Evolutionary conservation across 177 flowering plant genomes (phyloP).

Genomic region (Vitis hybrid): DNA sequence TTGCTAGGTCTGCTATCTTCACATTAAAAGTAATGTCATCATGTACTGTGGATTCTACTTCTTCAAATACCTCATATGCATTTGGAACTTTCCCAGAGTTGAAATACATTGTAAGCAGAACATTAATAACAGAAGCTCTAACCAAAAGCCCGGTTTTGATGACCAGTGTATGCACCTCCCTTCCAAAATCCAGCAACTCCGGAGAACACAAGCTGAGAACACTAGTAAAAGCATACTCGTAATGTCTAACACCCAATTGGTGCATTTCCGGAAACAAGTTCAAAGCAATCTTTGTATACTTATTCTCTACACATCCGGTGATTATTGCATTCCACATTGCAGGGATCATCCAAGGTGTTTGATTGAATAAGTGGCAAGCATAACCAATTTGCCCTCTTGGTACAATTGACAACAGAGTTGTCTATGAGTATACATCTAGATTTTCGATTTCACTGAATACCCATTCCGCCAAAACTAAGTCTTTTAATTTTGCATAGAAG

Average conservation of each 20-base stretch:
- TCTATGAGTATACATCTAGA: slow-evolving; percentile 19
- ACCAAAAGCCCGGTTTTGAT: no score
- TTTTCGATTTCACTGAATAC: slow-evolving; percentile 39
- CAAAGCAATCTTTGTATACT: slow-evolving; percentile 29
- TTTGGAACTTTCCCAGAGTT: no score
- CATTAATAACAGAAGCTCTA: no score
- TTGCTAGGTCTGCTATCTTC: slow-evolving; percentile 57
- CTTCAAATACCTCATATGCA: no score
- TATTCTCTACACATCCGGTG: slow-evolving; percentile 50
- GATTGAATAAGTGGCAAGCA: slow-evolving; percentile 42
- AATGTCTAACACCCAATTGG: slow-evolving; percentile 38
- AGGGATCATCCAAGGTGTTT: slow-evolving; percentile 32
- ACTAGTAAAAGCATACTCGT: slow-evolving; percentile 51
- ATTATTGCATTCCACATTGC: slow-evolving; percentile 57
- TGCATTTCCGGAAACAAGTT: slow-evolving; percentile 45
- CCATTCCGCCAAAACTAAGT: slow-evolving; percentile 36
- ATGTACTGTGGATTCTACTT: slow-evolving; percentile 1
- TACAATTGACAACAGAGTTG: slow-evolving; percentile 51
- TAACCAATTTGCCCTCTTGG: slow-evolving; percentile 36
- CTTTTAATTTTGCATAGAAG: slow-evolving; percentile 39
- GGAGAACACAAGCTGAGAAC: slow-evolving; percentile 46
- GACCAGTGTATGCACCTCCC: no score
- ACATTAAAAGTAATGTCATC: slow-evolving; percentile 62
- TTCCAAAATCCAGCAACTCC: not conserved
- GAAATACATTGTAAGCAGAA: no score